phyloP scores from a whole-genome alignment of 257 asterid genomes.

The Apocynum venetum region DNA sequence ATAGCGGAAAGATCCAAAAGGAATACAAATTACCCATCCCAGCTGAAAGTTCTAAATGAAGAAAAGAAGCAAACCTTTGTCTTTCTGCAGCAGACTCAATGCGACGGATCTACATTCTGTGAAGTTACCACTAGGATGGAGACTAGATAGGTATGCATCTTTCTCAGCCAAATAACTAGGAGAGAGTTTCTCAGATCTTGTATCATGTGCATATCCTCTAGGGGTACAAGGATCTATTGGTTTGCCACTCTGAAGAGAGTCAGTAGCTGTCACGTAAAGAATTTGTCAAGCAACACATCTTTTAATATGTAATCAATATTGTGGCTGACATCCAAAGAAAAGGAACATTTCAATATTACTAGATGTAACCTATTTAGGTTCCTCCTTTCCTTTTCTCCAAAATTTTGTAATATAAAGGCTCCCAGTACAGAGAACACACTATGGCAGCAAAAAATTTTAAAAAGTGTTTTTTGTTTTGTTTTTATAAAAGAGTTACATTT shows the following conservation, averaged over 20 bases:
- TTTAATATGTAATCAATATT: conserved; percentile 4
- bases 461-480: not conserved
- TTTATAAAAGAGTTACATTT: too few species aligned
- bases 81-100: conserved; percentile 67
- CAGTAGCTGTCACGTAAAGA: conserved; percentile 46
- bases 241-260: conserved; percentile 42
- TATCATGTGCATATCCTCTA: conserved; percentile 57
- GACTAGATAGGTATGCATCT: conserved; percentile 36
- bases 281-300: not conserved
- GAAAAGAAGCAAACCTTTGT: conserved; percentile 53
- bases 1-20: not conserved
- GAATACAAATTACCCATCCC: not conserved
- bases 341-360: not conserved
- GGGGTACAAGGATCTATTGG: conserved; percentile 88
- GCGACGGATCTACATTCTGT: conserved; percentile 88
- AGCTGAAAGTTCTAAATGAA: not conserved
- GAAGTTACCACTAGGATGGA: conserved; percentile 86
- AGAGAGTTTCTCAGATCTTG: conserved; percentile 39
- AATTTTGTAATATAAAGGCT: not conserved
- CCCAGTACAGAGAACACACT: not conserved
- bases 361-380: not conserved
- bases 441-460: not conserved
- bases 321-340: not conserved
- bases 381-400: not conserved
- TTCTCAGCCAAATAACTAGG: conserved; percentile 46